Conservation (phyloP, 2,329 filamentous ascomycete species). For the Hirsutella rhossiliensis region DNA sequence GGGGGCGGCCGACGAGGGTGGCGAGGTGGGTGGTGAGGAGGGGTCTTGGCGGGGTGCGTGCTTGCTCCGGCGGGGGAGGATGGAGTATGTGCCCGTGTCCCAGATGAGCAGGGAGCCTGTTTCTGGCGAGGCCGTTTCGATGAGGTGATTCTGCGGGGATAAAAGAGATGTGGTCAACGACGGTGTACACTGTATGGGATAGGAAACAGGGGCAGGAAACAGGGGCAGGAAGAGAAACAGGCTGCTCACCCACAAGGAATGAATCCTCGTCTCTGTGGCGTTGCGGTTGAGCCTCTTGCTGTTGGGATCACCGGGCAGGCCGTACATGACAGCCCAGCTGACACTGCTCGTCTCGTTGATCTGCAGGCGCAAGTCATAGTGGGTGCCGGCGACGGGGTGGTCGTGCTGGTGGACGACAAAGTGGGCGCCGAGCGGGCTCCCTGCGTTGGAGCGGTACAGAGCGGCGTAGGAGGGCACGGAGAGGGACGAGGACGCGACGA, state of each 20-base stretch:
- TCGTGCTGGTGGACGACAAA: conserved; percentile 66
- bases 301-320: conserved; percentile 45
- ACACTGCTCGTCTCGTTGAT: conserved; percentile 55
- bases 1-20: conserved; percentile 8
- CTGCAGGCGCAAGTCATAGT: conserved; percentile 60
- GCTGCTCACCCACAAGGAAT: conserved; percentile 41
- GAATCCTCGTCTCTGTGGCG: conserved; percentile 49
- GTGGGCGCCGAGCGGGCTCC: conserved; percentile 28
- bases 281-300: conserved; percentile 41
- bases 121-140: conserved; percentile 40
- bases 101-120: conserved; percentile 50
- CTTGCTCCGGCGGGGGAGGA: conserved; percentile 32
- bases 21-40: conserved; percentile 14
- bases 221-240: conserved; percentile 1
- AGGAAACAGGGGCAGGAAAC: no score
- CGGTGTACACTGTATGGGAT: no score
- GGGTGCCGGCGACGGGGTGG: conserved; percentile 54
- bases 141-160: conserved; percentile 40
- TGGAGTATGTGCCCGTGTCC: conserved; percentile 47
- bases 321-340: conserved; percentile 55
- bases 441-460: conserved; percentile 23
- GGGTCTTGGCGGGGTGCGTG: conserved; percentile 17
- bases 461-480: conserved; percentile 20
- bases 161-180: not conserved
- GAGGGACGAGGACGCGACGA: conserved; percentile 13